Percentiles rank a stretch among this genome's conserved stretches.
These are phyloP conservation scores for Bullera alba DNA, from an alignment of 768 basidiomycete genomes.

Conservation along the genomic window DNA sequence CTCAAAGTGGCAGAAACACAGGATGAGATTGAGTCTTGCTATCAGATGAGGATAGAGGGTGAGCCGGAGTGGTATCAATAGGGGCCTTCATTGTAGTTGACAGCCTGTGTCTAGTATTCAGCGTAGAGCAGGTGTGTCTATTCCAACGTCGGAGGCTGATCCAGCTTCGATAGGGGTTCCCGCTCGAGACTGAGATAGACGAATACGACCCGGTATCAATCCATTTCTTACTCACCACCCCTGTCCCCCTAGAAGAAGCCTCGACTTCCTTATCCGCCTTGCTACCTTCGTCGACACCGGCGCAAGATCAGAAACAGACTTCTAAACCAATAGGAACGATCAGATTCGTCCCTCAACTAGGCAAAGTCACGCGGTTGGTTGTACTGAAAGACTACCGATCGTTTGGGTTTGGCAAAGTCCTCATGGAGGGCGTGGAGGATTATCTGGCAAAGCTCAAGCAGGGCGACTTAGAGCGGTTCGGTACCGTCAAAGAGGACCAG, in stretches of 20 bases:
- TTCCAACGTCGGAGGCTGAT: conserved; percentile 3
- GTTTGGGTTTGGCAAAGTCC: conserved; percentile 34
- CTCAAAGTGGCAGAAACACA: conserved; percentile 24
- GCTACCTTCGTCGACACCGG: neutral
- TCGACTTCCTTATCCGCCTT: conserved; percentile 6
- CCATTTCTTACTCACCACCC: conserved; percentile 28
- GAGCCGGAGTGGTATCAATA: neutral
- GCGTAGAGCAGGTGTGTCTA: conserved; percentile 30
- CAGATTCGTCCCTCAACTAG: conserved; percentile 20
- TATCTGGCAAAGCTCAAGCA: conserved; percentile 7
- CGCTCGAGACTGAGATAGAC: conserved; percentile 39
- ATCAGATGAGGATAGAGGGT: conserved; percentile 42
- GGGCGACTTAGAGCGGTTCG: conserved; percentile 2
- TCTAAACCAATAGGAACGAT: conserved; percentile 32
- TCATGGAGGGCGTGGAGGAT: conserved; percentile 26
- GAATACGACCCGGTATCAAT: conserved; percentile 26
- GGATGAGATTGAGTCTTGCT: conserved; percentile 37
- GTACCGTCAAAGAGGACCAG: conserved; percentile 1
- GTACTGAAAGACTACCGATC: conserved; percentile 26
- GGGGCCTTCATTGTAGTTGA: neutral
- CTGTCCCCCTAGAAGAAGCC: conserved; percentile 16
- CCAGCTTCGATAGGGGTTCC: conserved; percentile 31
- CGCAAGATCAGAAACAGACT: neutral
- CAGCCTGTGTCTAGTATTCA: conserved; percentile 23
- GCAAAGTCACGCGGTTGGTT: conserved; percentile 35